Percentiles rank a stretch among this genome's conserved stretches.
These are phyloP conservation scores for Phialophora tarda DNA, from an alignment of 2,329 filamentous ascomycete species.

Conservation along the genomic window DNA sequence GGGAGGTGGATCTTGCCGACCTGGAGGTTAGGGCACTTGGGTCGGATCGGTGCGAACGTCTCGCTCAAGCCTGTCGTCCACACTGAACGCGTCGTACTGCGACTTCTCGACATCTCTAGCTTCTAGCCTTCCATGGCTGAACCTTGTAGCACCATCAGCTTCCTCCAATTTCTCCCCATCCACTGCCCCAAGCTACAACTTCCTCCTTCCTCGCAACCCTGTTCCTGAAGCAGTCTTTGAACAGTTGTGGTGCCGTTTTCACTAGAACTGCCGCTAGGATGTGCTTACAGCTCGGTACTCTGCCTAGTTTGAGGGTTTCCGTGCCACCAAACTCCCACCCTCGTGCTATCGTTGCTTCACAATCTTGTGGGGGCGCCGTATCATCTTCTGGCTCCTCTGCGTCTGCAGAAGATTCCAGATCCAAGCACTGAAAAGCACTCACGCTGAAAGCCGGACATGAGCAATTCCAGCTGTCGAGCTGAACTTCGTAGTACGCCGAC, in stretches of 20 bases:
- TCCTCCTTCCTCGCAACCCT: slow-evolving; percentile 66
- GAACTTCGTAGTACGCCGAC: slow-evolving; percentile 68
- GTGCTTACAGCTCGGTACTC: slow-evolving; percentile 79
- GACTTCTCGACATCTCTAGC: not conserved
- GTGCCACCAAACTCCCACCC: slow-evolving; percentile 49
- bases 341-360: slow-evolving; percentile 19
- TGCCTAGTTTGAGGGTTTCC: slow-evolving; percentile 36
- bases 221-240: slow-evolving; percentile 64
- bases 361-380: not conserved
- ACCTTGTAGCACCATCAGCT: not conserved
- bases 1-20: not conserved
- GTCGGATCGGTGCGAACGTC: not conserved
- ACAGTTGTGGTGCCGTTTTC: slow-evolving; percentile 65
- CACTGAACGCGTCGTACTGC: not conserved
- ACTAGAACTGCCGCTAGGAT: slow-evolving; percentile 80
- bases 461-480: slow-evolving; percentile 81
- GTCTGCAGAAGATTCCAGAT: not conserved
- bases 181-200: slow-evolving; percentile 71
- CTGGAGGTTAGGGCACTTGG: not conserved
- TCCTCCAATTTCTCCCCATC: slow-evolving; percentile 47
- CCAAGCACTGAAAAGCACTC: slow-evolving; percentile 63
- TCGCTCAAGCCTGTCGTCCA: not conserved
- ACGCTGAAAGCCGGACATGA: slow-evolving; percentile 85
- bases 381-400: slow-evolving; percentile 27
- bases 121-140: not conserved